A percentile compares a stretch with the other conserved stretches of the same genome.
phyloP scores from a whole-genome alignment of 2,329 filamentous ascomycete genomes.

The Epicoccum nigrum region DNA sequence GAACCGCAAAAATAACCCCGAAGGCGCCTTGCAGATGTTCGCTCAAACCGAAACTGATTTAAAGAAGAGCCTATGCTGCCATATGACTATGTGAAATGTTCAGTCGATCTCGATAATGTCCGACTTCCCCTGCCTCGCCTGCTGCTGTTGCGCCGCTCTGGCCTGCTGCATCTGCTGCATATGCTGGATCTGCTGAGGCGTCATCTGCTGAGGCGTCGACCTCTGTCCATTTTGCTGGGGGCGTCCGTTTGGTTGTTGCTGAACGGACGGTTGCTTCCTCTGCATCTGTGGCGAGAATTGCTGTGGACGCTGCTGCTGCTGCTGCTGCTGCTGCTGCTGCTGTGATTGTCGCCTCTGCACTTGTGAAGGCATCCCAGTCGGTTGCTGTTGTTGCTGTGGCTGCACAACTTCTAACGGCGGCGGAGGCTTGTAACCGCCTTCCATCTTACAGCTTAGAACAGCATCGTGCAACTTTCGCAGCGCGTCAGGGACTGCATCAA shows the following conservation, averaged over 20 bases:
- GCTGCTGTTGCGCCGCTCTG: slow-evolving; percentile 5
- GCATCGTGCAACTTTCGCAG: slow-evolving; percentile 47
- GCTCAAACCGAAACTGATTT: neutral
- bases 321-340: slow-evolving; percentile 17
- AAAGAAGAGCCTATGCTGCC: neutral
- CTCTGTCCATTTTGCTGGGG: slow-evolving; percentile 5
- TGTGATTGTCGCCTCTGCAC: slow-evolving; percentile 16
- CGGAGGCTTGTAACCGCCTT: slow-evolving; percentile 33
- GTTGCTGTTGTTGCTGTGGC: slow-evolving; percentile 8
- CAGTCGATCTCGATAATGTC: slow-evolving; percentile 37
- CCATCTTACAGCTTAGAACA: slow-evolving; percentile 44
- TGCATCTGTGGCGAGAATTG: slow-evolving; percentile 20
- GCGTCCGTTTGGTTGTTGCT: slow-evolving; percentile 6
- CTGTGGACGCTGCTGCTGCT: slow-evolving; percentile 18
- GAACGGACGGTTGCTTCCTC: slow-evolving; percentile 6
- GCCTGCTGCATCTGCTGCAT: slow-evolving; percentile 19
- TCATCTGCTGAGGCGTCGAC: too few relatives aligned
- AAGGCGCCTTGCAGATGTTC: too few relatives aligned
- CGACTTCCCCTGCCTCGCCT: slow-evolving; percentile 3
- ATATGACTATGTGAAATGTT: neutral
- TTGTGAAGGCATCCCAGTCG: slow-evolving; percentile 9
- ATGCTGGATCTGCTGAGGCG: slow-evolving; percentile 13
- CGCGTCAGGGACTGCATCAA: slow-evolving; percentile 44
- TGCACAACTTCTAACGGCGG: slow-evolving; percentile 21
- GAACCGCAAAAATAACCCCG: neutral